phyloP scores from a whole-genome alignment of 306 rosid genomes.

The Pyrus bretschneideri region DNA sequence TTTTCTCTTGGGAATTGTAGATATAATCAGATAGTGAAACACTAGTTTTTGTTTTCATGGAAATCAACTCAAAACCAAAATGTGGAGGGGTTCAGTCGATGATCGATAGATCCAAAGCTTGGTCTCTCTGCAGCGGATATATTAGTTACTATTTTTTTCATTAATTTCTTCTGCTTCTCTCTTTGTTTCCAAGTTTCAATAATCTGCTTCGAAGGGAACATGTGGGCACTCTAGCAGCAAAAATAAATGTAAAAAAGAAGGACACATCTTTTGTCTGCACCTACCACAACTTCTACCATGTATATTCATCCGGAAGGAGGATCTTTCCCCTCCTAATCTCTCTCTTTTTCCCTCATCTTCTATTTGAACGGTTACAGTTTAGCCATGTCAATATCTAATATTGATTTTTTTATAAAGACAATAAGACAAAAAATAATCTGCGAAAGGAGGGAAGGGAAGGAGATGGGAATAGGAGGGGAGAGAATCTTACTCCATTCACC shows the following conservation, averaged over 20 bases:
- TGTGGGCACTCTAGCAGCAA: conserved; percentile 43
- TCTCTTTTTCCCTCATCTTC: too few relatives aligned
- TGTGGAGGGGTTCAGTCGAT: conserved; percentile 17
- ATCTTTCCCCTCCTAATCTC: too few relatives aligned
- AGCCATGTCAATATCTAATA: too few relatives aligned
- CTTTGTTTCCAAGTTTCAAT: conserved; percentile 1
- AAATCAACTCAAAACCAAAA: conserved; percentile 18
- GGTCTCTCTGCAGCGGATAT: conserved; percentile 13
- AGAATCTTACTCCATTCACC: background rate
- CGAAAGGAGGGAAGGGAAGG: too few relatives aligned
- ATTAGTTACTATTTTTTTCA: background rate
- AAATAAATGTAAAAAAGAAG: conserved; percentile 20
- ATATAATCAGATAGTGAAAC: background rate
- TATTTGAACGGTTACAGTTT: too few relatives aligned
- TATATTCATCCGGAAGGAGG: background rate
- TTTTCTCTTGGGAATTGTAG: conserved; percentile 10
- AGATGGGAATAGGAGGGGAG: too few relatives aligned
- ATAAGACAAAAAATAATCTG: too few relatives aligned
- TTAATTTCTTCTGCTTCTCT: conserved; percentile 1
- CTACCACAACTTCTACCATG: conserved; percentile 22
- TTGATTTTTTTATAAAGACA: too few relatives aligned
- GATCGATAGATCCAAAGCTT: conserved; percentile 32
- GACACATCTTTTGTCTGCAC: conserved; percentile 33
- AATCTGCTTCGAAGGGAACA: conserved; percentile 38
- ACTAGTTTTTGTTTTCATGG: background rate